Conservation (phyloP, 768 basidiomycete genomes). For the Imleria badia region DNA sequence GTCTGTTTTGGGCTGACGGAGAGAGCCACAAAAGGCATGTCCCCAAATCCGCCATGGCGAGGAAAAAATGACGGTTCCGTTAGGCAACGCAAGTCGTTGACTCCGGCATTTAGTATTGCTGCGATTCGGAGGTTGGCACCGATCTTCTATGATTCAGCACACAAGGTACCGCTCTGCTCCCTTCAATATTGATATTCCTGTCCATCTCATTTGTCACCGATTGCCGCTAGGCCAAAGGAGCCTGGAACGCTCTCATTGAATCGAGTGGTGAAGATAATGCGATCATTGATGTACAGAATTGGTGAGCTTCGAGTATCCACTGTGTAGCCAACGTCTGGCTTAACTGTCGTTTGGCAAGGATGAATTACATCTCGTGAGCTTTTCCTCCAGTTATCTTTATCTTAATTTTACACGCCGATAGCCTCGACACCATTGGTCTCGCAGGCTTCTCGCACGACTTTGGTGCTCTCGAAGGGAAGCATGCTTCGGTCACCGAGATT, state of each 20-base stretch:
- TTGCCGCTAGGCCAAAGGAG: slow-evolving; percentile 30
- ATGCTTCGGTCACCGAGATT: slow-evolving; percentile 38
- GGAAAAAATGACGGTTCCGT: background rate
- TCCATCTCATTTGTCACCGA: background rate
- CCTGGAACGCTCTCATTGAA: slow-evolving; percentile 32
- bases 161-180: slow-evolving; percentile 16
- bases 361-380: slow-evolving; percentile 36
- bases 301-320: slow-evolving; percentile 14
- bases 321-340: background rate
- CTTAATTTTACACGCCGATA: slow-evolving; percentile 16
- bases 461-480: slow-evolving; percentile 51
- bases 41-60: background rate
- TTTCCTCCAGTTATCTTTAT: background rate
- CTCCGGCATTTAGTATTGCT: slow-evolving; percentile 26
- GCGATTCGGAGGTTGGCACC: slow-evolving; percentile 22
- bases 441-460: slow-evolving; percentile 65
- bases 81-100: slow-evolving; percentile 29
- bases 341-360: slow-evolving; percentile 16
- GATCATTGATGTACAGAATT: slow-evolving; percentile 41
- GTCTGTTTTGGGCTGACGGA: slow-evolving; percentile 33
- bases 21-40: slow-evolving; percentile 45
- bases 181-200: too few species aligned
- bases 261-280: slow-evolving; percentile 13
- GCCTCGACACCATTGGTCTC: slow-evolving; percentile 58
- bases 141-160: slow-evolving; percentile 29